phyloP scores from a whole-genome alignment of 2,329 filamentous ascomycete species.

The Hypomyces perniciosus region DNA sequence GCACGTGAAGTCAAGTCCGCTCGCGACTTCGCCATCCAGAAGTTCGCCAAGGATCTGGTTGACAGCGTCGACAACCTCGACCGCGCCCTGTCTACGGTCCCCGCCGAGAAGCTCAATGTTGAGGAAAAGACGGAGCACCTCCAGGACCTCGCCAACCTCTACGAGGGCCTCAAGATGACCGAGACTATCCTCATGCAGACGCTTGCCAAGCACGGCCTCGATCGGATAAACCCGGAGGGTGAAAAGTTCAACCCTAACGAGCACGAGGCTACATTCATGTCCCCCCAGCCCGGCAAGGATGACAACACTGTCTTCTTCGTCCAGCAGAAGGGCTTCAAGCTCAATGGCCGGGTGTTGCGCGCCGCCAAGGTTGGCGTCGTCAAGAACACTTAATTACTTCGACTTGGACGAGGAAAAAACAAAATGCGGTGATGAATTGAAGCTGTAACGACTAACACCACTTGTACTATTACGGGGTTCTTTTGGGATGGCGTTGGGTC shows the following conservation, averaged over 20 bases:
- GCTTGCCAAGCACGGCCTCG: constrained; percentile 87
- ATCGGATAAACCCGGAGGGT: constrained; percentile 75
- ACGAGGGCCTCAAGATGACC: constrained; percentile 93
- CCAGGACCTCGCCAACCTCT: constrained; percentile 71
- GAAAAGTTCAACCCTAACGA: constrained; percentile 94
- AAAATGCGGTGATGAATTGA: neutral
- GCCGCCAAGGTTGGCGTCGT: constrained; percentile 95
- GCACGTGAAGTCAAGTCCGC: constrained; percentile 82
- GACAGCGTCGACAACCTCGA: constrained; percentile 97
- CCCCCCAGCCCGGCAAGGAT: constrained; percentile 79
- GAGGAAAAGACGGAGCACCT: constrained; percentile 46
- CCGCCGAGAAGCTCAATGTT: constrained; percentile 61
- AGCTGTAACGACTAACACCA: constrained; percentile 6
- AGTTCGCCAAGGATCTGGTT: constrained; percentile 89
- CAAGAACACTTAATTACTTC: constrained; percentile 57
- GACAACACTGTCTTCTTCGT: constrained; percentile 86
- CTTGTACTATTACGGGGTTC: constrained; percentile 29
- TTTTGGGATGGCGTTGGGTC: constrained; percentile 30
- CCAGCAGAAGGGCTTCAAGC: constrained; percentile 91
- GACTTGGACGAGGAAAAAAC: too few species aligned
- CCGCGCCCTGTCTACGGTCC: constrained; percentile 76
- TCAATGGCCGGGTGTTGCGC: constrained; percentile 84
- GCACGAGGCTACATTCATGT: constrained; percentile 95
- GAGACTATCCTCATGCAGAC: constrained; percentile 82
- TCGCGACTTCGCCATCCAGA: constrained; percentile 90